Conservation (phyloP, 2,329 filamentous ascomycete species). For the Xylariomycetidae sp. region DNA sequence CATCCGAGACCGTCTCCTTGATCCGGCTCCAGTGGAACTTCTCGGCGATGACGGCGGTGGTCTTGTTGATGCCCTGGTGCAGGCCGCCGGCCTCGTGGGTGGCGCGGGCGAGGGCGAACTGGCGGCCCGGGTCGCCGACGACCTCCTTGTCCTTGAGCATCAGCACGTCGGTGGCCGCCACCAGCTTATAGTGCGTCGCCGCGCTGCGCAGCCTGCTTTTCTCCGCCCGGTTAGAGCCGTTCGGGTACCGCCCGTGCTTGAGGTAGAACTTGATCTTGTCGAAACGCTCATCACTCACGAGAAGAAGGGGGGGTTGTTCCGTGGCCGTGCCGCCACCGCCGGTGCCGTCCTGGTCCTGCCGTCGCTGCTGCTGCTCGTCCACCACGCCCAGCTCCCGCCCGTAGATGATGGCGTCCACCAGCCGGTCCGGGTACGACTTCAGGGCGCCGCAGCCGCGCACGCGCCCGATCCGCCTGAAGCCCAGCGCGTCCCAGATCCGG, state of each 20-base stretch:
- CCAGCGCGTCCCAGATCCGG: conserved; percentile 85
- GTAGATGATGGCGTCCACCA: conserved; percentile 73
- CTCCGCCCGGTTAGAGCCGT: conserved; percentile 87
- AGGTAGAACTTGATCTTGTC: conserved; percentile 98
- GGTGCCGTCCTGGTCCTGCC: too few relatives aligned
- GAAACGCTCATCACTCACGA: conserved; percentile 91
- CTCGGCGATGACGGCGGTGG: conserved; percentile 87
- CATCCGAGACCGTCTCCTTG: conserved; percentile 92
- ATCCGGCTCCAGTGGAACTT: conserved; percentile 97
- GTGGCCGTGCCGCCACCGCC: too few relatives aligned
- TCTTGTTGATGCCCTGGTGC: conserved; percentile 98
- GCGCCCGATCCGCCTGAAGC: conserved; percentile 86
- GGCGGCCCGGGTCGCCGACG: conserved; percentile 78
- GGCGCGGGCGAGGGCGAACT: conserved; percentile 80
- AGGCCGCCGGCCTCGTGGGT: conserved; percentile 62
- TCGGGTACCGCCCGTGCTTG: conserved; percentile 88
- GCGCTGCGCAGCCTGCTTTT: conserved; percentile 91
- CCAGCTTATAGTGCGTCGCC: conserved; percentile 88
- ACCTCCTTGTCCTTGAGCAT: conserved; percentile 99
- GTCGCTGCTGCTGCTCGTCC: conserved; percentile 29
- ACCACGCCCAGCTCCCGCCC: conserved; percentile 61
- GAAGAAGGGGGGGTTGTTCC: conserved; percentile 59
- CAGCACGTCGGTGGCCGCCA: conserved; percentile 56
- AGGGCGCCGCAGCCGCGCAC: conserved; percentile 68
- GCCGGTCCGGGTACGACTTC: conserved; percentile 60